Base-by-base conservation (phyloP, 2,329 filamentous ascomycete species). In the Alternaria burnsii region DNA sequence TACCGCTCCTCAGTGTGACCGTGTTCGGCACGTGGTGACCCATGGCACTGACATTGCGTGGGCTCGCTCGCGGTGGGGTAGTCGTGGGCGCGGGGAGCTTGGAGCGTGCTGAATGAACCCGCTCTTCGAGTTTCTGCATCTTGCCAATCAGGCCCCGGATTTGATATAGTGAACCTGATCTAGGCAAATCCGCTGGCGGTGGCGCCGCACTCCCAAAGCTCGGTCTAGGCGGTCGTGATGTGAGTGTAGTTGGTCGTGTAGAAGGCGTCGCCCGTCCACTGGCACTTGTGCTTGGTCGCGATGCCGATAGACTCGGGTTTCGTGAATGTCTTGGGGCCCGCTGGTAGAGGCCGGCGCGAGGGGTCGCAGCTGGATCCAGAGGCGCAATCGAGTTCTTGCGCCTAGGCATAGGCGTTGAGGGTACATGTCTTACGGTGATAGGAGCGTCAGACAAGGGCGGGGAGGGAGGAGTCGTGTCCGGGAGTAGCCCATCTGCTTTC, bases 51-150 rank as follows among this genome's bases (percentile, higher is more conserved):
- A 81, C 82, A 59, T 81, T 83, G 50, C 92, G 87, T 22, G 94
- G 93, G n/a, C 93, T 97, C 5, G 87, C 86, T 48, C 90, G 88
- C 18, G 94, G 93, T 5, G 94, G 93, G 0, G 91, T 95, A 55
- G 84, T 85, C 8, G 88, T 85, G 3, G 94, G 92, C 1, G 91
- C 92, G 3, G 95, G 95, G 20, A 99, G 86, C 79, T 95, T 97
- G 40, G 94, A 97, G 69, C 93, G 89, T 18, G 91, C 95, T 24
- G 90, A 93, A 62, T 98, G 93, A 10, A 99, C 94, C 44, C 95
- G 88, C 65, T 95, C 92, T 78, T 98, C 95, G 62, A 99, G 89
- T 68, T 93, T 92, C 79, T 97, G 93, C 93, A 98, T 97, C 81
- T 98, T 95, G 28, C 93, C 94, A 59, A 96, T 97, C 66, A 99